A percentile compares a stretch with the other conserved stretches of the same genome.
These are phyloP conservation scores for Umbelopsis sp. DNA, from an alignment of 371 early-diverging fungal species.

Conservation along the genomic window DNA sequence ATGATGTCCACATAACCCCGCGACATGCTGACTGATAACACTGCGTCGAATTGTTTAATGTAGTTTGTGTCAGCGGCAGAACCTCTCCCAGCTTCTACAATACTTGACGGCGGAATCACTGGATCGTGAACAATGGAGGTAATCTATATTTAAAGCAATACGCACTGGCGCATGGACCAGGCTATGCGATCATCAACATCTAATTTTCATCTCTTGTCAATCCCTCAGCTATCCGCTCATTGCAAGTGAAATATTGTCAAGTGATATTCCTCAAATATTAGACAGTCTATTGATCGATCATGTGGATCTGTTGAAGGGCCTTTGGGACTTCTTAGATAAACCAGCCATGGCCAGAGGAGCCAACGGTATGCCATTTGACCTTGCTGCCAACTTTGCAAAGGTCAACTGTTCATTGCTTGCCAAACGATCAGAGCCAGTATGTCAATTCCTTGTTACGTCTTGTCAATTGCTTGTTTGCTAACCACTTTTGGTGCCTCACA, in stretches of 20 bases:
- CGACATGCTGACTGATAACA: conserved; percentile 1
- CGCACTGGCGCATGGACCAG: too few species aligned
- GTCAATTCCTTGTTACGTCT: neutral
- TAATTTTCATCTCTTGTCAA: neutral
- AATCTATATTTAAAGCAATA: neutral
- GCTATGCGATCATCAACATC: too few species aligned
- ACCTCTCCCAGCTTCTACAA: conserved; percentile 26
- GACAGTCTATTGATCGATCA: conserved; percentile 71
- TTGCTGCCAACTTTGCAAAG: conserved; percentile 88
- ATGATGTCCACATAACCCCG: neutral
- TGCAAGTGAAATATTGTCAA: conserved; percentile 85
- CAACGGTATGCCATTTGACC: conserved; percentile 63
- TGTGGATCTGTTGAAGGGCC: conserved; percentile 68
- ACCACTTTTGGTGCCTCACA: conserved; percentile 22
- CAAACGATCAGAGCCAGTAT: conserved; percentile 81
- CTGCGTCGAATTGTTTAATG: conserved; percentile 6
- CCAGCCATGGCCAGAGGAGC: conserved; percentile 1
- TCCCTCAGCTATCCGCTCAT: conserved; percentile 74
- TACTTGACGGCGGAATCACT: conserved; percentile 29
- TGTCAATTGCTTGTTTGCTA: neutral
- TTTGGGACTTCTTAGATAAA: conserved; percentile 82
- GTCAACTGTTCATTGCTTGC: conserved; percentile 83
- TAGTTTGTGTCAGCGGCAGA: conserved; percentile 35
- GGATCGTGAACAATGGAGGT: conserved; percentile 18
- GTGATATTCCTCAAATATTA: conserved; percentile 82